A percentile compares a stretch with the other conserved stretches of the same genome.
Conservation (phyloP, 2,329 filamentous ascomycete genomes). For the Penicillium sp. region DNA sequence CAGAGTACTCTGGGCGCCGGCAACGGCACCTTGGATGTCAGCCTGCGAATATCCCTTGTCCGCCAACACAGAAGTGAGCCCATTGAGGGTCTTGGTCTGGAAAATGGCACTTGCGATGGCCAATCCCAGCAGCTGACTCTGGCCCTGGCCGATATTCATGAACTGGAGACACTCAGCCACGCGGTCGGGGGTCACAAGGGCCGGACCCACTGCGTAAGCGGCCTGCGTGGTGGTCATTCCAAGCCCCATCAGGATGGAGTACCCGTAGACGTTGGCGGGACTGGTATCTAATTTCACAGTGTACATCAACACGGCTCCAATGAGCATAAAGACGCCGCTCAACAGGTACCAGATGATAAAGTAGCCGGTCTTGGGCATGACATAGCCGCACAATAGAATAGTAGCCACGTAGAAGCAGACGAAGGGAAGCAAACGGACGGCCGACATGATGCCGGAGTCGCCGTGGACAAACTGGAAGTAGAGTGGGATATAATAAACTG, state of each 20-base stretch:
- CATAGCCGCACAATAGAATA: neutral
- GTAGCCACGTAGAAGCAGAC: neutral
- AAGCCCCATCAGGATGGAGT: neutral
- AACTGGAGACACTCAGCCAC: constrained; percentile 3
- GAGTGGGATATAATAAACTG: neutral
- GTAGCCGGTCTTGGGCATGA: neutral
- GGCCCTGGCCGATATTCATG: constrained; percentile 11
- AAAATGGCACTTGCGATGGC: constrained; percentile 14
- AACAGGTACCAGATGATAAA: neutral
- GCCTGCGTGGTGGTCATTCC: neutral
- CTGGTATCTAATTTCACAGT: neutral
- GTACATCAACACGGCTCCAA: neutral
- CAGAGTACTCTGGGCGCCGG: neutral
- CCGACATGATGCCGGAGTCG: neutral
- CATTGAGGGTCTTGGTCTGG: neutral
- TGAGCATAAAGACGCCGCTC: neutral
- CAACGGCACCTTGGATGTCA: neutral
- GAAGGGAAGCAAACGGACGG: neutral
- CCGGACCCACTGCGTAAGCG: neutral
- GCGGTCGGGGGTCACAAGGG: neutral
- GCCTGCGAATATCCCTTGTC: neutral
- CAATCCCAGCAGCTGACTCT: constrained; percentile 11
- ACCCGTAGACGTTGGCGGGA: neutral
- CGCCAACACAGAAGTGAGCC: neutral
- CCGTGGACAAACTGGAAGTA: neutral